Evolutionary conservation across 148 eudicot species (phyloP).

Genomic region (Linanthus parryae): DNA sequence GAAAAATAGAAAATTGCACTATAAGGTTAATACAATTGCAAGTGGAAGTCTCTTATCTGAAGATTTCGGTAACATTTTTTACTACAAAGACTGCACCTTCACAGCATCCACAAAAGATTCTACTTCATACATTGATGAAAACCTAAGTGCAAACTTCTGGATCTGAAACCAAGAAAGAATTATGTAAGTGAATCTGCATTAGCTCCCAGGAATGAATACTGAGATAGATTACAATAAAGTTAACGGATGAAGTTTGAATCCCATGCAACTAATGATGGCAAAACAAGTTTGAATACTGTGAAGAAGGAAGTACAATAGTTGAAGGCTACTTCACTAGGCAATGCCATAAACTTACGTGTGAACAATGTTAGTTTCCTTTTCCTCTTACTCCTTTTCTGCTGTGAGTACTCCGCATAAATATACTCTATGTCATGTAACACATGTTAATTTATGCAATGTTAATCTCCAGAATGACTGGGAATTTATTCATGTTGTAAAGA

Average conservation of each 20-base stretch:
- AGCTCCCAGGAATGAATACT: neutral
- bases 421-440: too few relatives aligned
- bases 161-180: constrained; percentile 39
- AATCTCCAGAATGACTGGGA: too few relatives aligned
- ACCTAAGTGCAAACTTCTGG: constrained; percentile 77
- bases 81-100: constrained; percentile 35
- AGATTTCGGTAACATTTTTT: neutral
- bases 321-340: too few relatives aligned
- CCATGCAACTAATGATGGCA: neutral
- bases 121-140: constrained; percentile 30
- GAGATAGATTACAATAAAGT: too few relatives aligned
- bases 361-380: too few relatives aligned
- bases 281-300: neutral
- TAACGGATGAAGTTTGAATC: neutral
- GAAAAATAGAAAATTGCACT: constrained; percentile 1
- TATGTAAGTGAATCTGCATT: neutral
- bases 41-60: neutral
- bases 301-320: neutral
- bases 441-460: too few relatives aligned
- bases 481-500: too few relatives aligned
- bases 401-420: too few relatives aligned
- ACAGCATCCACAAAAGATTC: constrained; percentile 39
- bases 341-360: too few relatives aligned
- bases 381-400: too few relatives aligned
- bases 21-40: neutral